These are phyloP conservation scores for Argentina anserina DNA, from an alignment of 306 rosid genomes.

Conservation along the genomic window DNA sequence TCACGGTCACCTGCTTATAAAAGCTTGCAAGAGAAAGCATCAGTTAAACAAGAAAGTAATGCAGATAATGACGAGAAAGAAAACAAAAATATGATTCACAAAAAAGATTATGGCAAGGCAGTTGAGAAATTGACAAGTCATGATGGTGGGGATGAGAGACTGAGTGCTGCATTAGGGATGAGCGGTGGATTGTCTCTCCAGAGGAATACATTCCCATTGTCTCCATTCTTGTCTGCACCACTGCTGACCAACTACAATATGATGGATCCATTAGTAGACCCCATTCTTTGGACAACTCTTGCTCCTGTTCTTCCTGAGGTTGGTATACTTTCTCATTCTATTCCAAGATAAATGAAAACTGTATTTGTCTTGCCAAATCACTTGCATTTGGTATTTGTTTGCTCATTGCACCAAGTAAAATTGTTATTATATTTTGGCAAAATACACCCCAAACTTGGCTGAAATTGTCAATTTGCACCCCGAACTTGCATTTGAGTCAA, in stretches of 20 bases:
- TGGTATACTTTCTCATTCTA: constrained; percentile 32
- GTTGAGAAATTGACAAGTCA: constrained; percentile 64
- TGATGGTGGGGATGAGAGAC: constrained; percentile 44
- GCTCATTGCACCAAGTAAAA: neutral
- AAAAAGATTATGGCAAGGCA: constrained; percentile 81
- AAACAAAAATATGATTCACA: constrained; percentile 64
- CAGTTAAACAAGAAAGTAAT: constrained; percentile 53
- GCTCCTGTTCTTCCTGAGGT: constrained; percentile 91
- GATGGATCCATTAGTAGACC: constrained; percentile 78
- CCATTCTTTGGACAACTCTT: constrained; percentile 86
- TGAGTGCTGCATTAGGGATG: constrained; percentile 62
- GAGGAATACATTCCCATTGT: constrained; percentile 67
- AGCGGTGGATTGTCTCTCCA: constrained; percentile 75
- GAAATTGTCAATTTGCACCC: no score
- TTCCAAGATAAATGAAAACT: neutral
- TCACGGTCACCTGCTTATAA: constrained; percentile 89
- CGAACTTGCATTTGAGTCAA: no score
- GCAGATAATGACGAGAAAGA: constrained; percentile 73
- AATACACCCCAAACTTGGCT: no score
- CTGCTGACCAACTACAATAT: constrained; percentile 69
- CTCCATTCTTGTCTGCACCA: constrained; percentile 82
- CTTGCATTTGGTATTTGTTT: neutral
- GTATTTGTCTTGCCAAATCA: neutral
- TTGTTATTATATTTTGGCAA: no score
- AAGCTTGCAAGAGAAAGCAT: constrained; percentile 82